phyloP scores from a whole-genome alignment of 345 rosid species.

The Camelina hispida region DNA sequence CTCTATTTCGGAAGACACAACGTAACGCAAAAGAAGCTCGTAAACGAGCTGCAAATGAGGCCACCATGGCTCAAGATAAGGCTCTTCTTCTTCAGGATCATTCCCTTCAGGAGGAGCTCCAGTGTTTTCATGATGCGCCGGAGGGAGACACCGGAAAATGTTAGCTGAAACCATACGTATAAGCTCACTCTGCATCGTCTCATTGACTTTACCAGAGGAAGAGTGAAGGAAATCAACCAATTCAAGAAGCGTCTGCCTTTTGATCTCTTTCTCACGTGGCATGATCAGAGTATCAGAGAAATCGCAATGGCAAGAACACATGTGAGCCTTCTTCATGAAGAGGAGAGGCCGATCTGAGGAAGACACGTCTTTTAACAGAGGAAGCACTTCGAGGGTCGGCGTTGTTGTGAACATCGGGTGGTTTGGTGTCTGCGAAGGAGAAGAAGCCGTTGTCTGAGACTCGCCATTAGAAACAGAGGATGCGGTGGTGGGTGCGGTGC shows the following conservation, averaged over 20 bases:
- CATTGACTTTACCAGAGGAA: conserved; percentile 46
- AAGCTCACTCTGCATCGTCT: conserved; percentile 49
- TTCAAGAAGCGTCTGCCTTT: conserved; percentile 48
- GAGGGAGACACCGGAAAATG: conserved; percentile 46
- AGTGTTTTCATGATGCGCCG: conserved; percentile 43
- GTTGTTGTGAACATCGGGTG: conserved; percentile 41
- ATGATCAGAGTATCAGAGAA: conserved; percentile 47
- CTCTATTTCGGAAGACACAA: conserved; percentile 51
- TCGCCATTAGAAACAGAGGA: conserved; percentile 29
- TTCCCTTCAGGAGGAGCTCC: conserved; percentile 47
- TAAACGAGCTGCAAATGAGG: conserved; percentile 56
- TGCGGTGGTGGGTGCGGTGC: conserved; percentile 10
- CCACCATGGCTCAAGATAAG: conserved; percentile 55
- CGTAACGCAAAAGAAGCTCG: conserved; percentile 51
- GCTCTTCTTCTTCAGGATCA: conserved; percentile 59
- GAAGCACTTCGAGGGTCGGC: conserved; percentile 47
- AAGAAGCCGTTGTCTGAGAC: conserved; percentile 36
- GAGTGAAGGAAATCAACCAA: conserved; percentile 48
- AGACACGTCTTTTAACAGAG: conserved; percentile 47
- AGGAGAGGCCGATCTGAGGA: conserved; percentile 49
- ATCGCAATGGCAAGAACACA: conserved; percentile 49
- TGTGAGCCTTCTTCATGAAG: conserved; percentile 49
- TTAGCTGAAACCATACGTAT: conserved; percentile 49
- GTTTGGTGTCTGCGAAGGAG: conserved; percentile 31
- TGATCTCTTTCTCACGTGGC: conserved; percentile 53